Evolutionary conservation across 306 rosid genomes (phyloP), one percentile per base, ranked within the genome.

Genomic region (Vigna hirtella): DNA sequence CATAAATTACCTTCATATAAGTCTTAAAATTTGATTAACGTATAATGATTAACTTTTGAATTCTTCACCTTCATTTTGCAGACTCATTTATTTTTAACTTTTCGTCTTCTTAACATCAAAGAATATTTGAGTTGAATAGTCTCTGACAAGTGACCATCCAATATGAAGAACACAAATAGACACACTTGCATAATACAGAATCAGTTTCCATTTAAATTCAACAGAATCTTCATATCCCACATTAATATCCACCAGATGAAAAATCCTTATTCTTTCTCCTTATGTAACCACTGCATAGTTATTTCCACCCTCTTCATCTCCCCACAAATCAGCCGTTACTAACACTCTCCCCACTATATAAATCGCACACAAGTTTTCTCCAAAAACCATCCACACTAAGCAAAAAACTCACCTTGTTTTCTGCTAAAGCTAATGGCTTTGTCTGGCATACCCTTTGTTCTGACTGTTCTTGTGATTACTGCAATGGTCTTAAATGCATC

Each of bases 261-360:
- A 59, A 13, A 5, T 20, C 7, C 64, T 28, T 58, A 28, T 58
- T 58, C 16, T 15, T 30, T 59, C 30, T 40, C 40, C 10, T 14
- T 14, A 12, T 58, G n/a, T 42, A 66, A 66, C 30, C 6, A 59
- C 40, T 2, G 9, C 5, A 59, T 13, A 65, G 2, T n/a, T 7
- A 20, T 42, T 45, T 67, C 50, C 13, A 45, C 11, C 6, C 55
- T 20, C 55, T 67, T 45, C 72, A 67, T 67, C 38, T 28, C 12
- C 55, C n/a, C 28, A 6, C 26, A 22, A 11, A 45, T 18, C 17
- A 28, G 3, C 2, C 14, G 42, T 59, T 59, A 43, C 72, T 2
- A 66, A 18, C 72, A 9, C 71, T 66, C 65, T 9, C 65, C 6
- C 8, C 65, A 30, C 43, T 67, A 67, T 66, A 42, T 67, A 67